Base-by-base conservation (phyloP, 108 stramenopile genomes). In the Heterococcus sp. region DNA sequence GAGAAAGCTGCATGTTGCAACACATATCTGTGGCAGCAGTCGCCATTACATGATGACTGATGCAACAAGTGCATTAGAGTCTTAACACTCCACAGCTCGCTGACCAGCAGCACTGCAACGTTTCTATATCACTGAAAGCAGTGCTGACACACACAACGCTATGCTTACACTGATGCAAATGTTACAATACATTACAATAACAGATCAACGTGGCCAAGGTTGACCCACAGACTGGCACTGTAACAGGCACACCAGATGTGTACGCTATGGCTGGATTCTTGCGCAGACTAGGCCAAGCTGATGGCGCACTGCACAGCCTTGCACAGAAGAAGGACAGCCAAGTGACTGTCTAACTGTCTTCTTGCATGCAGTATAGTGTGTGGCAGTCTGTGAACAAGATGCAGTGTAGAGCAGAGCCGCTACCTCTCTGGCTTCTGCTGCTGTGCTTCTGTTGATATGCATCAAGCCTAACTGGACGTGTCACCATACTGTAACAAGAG, bases 201-300 rank as follows among this genome's bases (percentile, higher is more conserved):
- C 38, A 84, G 83, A 84, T 84, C 79, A 84, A 84, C 75, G 83
- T 84, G 74, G 83, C 75, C 26, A 80, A 80, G 78, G 33, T 84
- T n/a, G 77, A 84, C 70, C 83, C 83, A 46, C 33, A 31, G 2
- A 66, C 83, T 31, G 83, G 83, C 30, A 70, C 32, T 32, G 80
- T 77, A 72, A 84, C 83, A 26, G 80, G 80, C 32, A 75, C 74
- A 75, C 75, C 78, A 37, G 80, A 81, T 27, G 80, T 77, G 29
- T 84, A 77, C 71, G 83, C 83, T 34, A 78, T 84, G 33, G 75
- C 75, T 32, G 83, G 83, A 26, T 84, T 75, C 83, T 33, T 84
- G 29, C 78, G 83, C 73, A 67, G 76, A 31, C n/a, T n/a, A n/a
- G n/a, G n/a, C n/a, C n/a, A n/a, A n/a, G n/a, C n/a, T n/a, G n/a